Conservation (phyloP, 257 asterid genomes). For the Scutellaria barbata region DNA sequence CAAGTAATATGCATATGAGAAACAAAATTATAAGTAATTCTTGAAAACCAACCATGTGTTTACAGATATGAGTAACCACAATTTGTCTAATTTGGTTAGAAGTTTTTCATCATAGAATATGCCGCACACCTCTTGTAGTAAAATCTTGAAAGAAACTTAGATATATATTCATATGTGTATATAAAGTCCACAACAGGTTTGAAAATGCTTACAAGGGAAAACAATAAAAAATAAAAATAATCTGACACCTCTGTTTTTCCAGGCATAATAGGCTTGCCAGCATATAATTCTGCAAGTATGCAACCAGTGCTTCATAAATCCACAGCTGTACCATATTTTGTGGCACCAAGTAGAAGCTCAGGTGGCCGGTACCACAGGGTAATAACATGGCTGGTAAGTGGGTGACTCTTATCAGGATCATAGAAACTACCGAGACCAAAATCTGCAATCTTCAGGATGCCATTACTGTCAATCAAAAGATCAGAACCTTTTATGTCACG, state of each 20-base stretch:
- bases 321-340: conserved; percentile 81
- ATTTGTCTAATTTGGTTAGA: background rate
- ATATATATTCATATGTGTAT: background rate
- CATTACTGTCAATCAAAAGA: conserved; percentile 83
- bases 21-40: background rate
- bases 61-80: background rate
- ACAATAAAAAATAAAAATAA: conserved; percentile 6
- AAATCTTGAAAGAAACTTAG: background rate
- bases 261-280: conserved; percentile 97
- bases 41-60: background rate
- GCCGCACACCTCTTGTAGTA: background rate
- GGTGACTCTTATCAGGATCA: conserved; percentile 74
- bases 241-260: conserved; percentile 86
- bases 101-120: background rate
- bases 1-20: background rate
- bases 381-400: conserved; percentile 90
- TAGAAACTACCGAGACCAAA: conserved; percentile 89
- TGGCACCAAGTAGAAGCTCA: conserved; percentile 95
- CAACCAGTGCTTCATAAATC: conserved; percentile 98
- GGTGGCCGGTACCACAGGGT: conserved; percentile 98
- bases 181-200: background rate
- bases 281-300: conserved; percentile 90
- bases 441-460: conserved; percentile 87
- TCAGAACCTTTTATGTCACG: conserved; percentile 97
- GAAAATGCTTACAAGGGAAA: background rate